Evolutionary conservation across 2,329 filamentous ascomycete species (phyloP).

Genomic region (Sphaerostilbella broomeana): DNA sequence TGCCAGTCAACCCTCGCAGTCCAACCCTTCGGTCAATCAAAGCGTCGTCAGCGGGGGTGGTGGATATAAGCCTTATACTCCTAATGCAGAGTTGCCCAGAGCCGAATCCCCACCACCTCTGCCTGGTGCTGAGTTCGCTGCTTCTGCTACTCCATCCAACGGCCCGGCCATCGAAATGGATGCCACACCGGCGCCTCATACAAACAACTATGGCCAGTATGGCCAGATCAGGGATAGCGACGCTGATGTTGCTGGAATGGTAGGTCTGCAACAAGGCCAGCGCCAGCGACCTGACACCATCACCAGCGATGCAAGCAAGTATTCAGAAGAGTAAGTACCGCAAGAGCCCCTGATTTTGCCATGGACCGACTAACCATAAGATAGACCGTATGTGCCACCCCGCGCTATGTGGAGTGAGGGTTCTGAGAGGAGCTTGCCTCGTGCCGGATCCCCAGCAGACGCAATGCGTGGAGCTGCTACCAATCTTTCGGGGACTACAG

Average conservation of each 20-base stretch:
- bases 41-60: conserved; percentile 28
- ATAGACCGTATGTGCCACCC: conserved; percentile 48
- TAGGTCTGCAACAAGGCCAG: conserved; percentile 57
- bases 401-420: conserved; percentile 50
- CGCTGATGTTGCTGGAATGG: conserved; percentile 66
- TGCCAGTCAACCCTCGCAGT: conserved; percentile 26
- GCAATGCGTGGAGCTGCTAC: conserved; percentile 25
- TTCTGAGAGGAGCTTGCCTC: conserved; percentile 38
- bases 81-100: conserved; percentile 44
- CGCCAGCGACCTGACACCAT: conserved; percentile 41
- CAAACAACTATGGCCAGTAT: conserved; percentile 39
- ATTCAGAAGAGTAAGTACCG: conserved; percentile 61
- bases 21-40: conserved; percentile 26
- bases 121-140: conserved; percentile 38
- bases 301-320: conserved; percentile 63
- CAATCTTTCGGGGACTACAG: conserved; percentile 30
- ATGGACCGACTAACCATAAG: neutral
- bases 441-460: conserved; percentile 39
- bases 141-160: conserved; percentile 29
- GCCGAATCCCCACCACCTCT: conserved; percentile 60
- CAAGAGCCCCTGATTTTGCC: conserved; percentile 2
- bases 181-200: conserved; percentile 45
- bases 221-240: conserved; percentile 56
- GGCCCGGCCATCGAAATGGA: conserved; percentile 78
- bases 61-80: conserved; percentile 38